Base-by-base conservation (phyloP, 106 monocot species). In the Dactylorhiza incarnata region DNA sequence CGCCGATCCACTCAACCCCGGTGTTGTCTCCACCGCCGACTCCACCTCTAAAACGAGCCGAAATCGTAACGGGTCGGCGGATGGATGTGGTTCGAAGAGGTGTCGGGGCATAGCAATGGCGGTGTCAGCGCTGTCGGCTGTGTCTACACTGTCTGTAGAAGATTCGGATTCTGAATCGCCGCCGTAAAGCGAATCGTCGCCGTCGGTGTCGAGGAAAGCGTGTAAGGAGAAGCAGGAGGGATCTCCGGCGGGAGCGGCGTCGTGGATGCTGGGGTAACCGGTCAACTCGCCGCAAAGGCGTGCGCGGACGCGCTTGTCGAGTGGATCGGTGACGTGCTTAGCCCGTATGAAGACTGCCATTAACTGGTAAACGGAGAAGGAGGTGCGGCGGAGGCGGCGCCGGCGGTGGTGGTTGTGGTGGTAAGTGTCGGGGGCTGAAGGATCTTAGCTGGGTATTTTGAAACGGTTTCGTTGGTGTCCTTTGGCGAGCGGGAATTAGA, bases 271-370 rank as follows among this genome's bases (percentile, higher is more conserved):
- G 78, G 10, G 11, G 52, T 58, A 43, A 66, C 23, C 29, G 11
- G 66, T 45, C 13, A 48, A 8, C 23, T 74, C 77, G 24, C 84
- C 80, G 17, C 52, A 49, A 46, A 84, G 79, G 2, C 81, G 78
- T 2, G 84, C 82, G 48, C 37, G 65, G 24, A 77, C 79, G 8
- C 76, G 49, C 14, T 87, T 79, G 74, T 74, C 79, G 0, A 84
- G 76, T 15, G 84, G 81, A 20, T 68, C 84, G 5, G 84, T 74
- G 5, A 82, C 84, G 78, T 81, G 49, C 78, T 87, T 87, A 8
- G 81, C 79, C 25, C 72, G 61, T 25, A 78, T 26, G 81, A 48
- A 62, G 4, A 81, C 10, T 7, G 84, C 84, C 79, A 84, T 84
- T 19, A 10, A 0, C 13, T 12, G 66, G 9, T 26, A 9, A 66